Evolutionary conservation across 495 filamentous ascomycete species (phyloP), one percentile per base, ranked within the genome.

Genomic region (Lasiosphaeria miniovina): DNA sequence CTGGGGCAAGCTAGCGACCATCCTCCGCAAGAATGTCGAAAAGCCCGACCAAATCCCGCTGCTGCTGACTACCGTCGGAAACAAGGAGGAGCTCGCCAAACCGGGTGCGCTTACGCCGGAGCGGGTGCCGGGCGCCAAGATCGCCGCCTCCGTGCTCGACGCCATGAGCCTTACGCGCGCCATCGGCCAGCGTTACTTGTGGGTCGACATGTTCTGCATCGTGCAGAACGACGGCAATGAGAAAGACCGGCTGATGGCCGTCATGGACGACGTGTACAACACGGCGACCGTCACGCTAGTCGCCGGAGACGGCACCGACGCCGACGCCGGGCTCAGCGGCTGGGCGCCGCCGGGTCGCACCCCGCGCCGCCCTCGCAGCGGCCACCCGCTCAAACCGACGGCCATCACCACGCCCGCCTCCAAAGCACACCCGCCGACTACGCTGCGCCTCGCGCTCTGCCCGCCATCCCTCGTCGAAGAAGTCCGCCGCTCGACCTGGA

Each of bases 141-240:
- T 52, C 9, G 31, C 49, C 31, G 24, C 8, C 1, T 33, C 49
- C 8, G 33, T 52, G 6, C 49, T 32, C 24, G 49, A 52, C 17
- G 49, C 49, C 49, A 52, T 52, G 49, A 32, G 34, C 17, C 3
- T 52, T 7, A 33, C 49, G 8, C 49, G 49, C n/a, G 11, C 11
- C 24, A 33, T 52, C 7, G 49, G 49, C 7, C 31, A 34, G 49
- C 15, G 49, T 2, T 69, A 67, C 55, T 58, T 71, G 17, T 69
- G 65, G 67, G 57, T 70, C 11, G 67, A 71, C 49, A 54, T 55
- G 10, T 52, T 68, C 11, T 74, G 71, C 57, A 71, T 74, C 40
- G 54, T 59, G n/a, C 70, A 70, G 38, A 55, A 65, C 31, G 64
- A 71, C 50, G 36, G 33, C 7, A 36, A 63, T 4, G 63, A 68